Conservation (phyloP, 306 rosid species). For the Casuarina equisetifolia region DNA sequence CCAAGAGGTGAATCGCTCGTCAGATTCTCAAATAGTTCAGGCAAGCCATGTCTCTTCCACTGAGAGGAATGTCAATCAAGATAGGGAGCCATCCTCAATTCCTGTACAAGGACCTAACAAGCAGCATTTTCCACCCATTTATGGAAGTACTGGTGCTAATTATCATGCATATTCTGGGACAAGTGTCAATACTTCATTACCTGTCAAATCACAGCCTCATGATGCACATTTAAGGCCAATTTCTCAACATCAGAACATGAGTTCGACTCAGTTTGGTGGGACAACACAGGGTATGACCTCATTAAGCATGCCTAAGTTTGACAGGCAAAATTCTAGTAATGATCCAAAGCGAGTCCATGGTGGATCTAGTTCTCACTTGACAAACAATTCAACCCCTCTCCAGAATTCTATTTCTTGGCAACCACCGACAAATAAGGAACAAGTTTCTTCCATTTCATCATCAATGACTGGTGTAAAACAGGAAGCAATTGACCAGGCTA, state of each 20-base stretch:
- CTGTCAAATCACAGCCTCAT: constrained; percentile 61
- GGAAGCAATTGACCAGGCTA: constrained; percentile 61
- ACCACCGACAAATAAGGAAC: constrained; percentile 58
- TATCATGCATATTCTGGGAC: constrained; percentile 65
- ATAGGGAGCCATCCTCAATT: constrained; percentile 57
- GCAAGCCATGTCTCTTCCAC: constrained; percentile 51
- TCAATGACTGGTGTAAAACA: constrained; percentile 57
- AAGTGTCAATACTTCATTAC: constrained; percentile 46
- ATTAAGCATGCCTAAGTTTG: constrained; percentile 52
- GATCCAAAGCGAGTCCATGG: constrained; percentile 70
- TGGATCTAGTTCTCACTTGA: constrained; percentile 56
- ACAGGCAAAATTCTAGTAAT: constrained; percentile 47
- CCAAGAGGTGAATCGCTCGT: constrained; percentile 50
- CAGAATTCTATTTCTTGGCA: constrained; percentile 68
- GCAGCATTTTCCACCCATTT: constrained; percentile 68
- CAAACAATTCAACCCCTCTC: constrained; percentile 54
- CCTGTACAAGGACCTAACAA: constrained; percentile 61
- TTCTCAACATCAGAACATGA: constrained; percentile 59
- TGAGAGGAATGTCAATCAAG: constrained; percentile 54
- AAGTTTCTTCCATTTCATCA: constrained; percentile 45
- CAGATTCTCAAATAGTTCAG: constrained; percentile 51
- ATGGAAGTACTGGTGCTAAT: constrained; percentile 61
- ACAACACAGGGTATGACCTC: constrained; percentile 45
- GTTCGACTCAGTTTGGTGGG: constrained; percentile 57
- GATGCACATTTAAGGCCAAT: constrained; percentile 72